Base-by-base conservation (phyloP, 1,284 basidiomycete genomes). In the Grifola frondosa region DNA sequence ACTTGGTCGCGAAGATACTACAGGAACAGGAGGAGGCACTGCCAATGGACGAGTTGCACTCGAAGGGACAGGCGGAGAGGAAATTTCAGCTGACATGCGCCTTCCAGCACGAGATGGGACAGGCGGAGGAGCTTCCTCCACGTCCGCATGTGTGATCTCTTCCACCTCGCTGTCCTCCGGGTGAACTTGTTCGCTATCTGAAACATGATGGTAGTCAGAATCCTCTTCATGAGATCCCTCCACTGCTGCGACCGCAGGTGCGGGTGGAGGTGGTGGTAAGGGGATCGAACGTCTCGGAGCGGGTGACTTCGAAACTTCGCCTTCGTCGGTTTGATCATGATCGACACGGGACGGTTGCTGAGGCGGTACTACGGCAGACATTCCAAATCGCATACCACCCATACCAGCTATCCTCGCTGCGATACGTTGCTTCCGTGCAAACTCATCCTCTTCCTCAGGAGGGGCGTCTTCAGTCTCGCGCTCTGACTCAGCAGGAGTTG, bases 361-460 rank as follows among this genome's bases (percentile, higher is more conserved):
- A 9, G 52, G 48, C 19, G 60, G 42, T 13, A 51, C 49, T 22
- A 54, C 36, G 4, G 50, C 49, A n/a, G 67, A 84, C 82, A 88
- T 86, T 8, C 85, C 87, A 50, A 89, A 75, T 22, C 84, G 74
- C 80, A 87, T 81, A 5, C 85, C 87, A 28, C 87, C 87, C 79
- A 85, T 83, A 11, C 72, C 75, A 10, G 80, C 82, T 43, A 89
- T 63, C 60, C 82, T 82, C 16, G 81, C 75, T 10, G 84, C 70
- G 57, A 89, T 88, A 19, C 84, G 70, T 50, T 77, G 78, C 62
- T 80, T 84, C 32, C 85, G 69, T n/a, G 78, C 78, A 30, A 68
- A 68, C 53, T 88, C 84, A 36, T 80, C 80, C 48, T 84, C 81
- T 44, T 83, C 81, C 41, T 77, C 76, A 4, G 22, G 44, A 5